A percentile compares a stretch with the other conserved stretches of the same genome.
phyloP scores from a whole-genome alignment of 2,329 filamentous ascomycete genomes.

The Aspergillus alliaceus region DNA sequence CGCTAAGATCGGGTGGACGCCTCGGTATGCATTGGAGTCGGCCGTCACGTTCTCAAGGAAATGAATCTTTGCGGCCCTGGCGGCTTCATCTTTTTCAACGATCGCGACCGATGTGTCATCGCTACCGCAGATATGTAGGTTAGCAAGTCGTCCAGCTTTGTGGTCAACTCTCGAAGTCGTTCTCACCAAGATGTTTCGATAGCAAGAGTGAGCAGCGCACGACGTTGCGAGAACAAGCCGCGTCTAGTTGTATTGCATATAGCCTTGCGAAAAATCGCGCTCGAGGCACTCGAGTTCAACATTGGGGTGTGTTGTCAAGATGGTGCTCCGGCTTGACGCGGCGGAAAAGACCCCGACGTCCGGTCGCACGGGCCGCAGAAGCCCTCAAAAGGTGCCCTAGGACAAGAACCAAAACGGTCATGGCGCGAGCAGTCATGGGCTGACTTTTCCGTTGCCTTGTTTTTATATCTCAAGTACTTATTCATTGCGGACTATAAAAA shows the following conservation, averaged over 20 bases:
- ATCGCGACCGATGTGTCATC: slow-evolving; percentile 92
- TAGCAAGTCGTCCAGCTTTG: background rate
- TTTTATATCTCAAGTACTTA: too few species aligned
- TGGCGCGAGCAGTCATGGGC: background rate
- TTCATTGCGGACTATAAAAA: too few species aligned
- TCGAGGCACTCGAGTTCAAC: slow-evolving; percentile 22
- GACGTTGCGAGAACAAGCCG: slow-evolving; percentile 3
- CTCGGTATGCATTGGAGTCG: slow-evolving; percentile 71
- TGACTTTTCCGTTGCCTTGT: too few species aligned
- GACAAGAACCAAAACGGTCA: background rate
- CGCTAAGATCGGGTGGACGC: slow-evolving; percentile 77
- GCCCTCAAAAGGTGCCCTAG: slow-evolving; percentile 27
- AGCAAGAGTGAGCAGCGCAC: slow-evolving; percentile 45
- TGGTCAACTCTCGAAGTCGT: background rate
- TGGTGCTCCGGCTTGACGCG: background rate
- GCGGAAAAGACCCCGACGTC: slow-evolving; percentile 20
- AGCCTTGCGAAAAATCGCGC: slow-evolving; percentile 21
- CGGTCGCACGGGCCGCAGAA: slow-evolving; percentile 31
- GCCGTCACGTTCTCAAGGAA: slow-evolving; percentile 82
- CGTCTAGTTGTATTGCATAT: slow-evolving; percentile 8
- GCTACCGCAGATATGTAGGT: slow-evolving; percentile 43
- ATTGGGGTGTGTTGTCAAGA: slow-evolving; percentile 20
- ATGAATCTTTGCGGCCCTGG: slow-evolving; percentile 56
- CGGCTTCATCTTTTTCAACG: slow-evolving; percentile 56
- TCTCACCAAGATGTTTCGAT: slow-evolving; percentile 49